A percentile compares a stretch with the other conserved stretches of the same genome.
phyloP scores from a whole-genome alignment of 371 early-diverging fungal species.

The Actinomortierella wolfii region DNA sequence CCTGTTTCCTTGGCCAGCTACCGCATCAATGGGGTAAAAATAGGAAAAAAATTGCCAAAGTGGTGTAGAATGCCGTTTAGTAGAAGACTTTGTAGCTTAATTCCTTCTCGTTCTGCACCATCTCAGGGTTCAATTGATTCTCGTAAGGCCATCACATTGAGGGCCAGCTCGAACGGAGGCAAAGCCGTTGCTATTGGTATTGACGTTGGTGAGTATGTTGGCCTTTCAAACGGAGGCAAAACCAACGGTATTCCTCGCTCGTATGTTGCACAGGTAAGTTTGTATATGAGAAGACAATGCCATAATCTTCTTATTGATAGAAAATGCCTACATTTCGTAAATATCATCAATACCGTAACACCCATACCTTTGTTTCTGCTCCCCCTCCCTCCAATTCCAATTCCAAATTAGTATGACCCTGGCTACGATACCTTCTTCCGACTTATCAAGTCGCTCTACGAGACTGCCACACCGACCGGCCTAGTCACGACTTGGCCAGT shows the following conservation, averaged over 20 bases:
- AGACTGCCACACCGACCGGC: constrained; percentile 11
- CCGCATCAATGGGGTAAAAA: background rate
- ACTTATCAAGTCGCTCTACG: constrained; percentile 20
- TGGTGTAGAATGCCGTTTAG: too few species aligned
- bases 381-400: too few species aligned
- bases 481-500: constrained; percentile 28
- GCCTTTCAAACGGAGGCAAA: constrained; percentile 20
- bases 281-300: background rate
- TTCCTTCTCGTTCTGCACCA: background rate
- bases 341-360: background rate
- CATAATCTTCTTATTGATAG: background rate
- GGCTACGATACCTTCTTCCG: constrained; percentile 32
- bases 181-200: constrained; percentile 24
- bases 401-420: constrained; percentile 32
- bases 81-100: background rate
- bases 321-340: background rate
- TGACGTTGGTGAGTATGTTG: constrained; percentile 22
- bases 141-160: constrained; percentile 10
- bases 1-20: background rate
- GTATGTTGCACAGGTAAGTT: constrained; percentile 18
- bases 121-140: constrained; percentile 8
- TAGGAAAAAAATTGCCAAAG: background rate
- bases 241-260: constrained; percentile 18
- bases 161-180: constrained; percentile 10
- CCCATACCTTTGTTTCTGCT: background rate